Evolutionary conservation across 2,329 filamentous ascomycete species (phyloP).

Genomic region (Pseudopithomyces maydicus): DNA sequence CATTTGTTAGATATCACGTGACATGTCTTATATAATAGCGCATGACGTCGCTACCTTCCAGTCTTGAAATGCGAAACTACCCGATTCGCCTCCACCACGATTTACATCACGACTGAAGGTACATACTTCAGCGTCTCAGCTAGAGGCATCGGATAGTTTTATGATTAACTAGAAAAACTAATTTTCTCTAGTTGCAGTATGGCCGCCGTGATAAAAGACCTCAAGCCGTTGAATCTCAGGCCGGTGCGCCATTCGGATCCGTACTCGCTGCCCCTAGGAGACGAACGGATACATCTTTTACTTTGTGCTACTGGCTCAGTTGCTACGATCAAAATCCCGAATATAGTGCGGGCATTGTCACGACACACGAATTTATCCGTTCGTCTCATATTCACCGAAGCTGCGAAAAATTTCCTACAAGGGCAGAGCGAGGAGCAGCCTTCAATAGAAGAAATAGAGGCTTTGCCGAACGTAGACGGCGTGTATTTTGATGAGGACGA

Average conservation of each 20-base stretch:
- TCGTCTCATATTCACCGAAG: constrained; percentile 79
- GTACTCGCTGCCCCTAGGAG: constrained; percentile 31
- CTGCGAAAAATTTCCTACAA: constrained; percentile 74
- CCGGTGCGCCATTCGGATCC: constrained; percentile 27
- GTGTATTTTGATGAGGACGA: constrained; percentile 86
- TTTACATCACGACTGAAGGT: background rate
- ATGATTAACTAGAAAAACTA: background rate
- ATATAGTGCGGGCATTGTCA: constrained; percentile 60
- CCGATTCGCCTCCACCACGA: constrained; percentile 1
- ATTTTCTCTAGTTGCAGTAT: constrained; percentile 17
- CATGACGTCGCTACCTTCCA: background rate
- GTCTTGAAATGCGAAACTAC: background rate
- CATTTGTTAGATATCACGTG: background rate
- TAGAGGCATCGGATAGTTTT: background rate
- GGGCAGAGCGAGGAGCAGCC: constrained; percentile 82
- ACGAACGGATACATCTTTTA: constrained; percentile 60
- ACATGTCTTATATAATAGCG: background rate
- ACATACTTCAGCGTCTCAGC: background rate
- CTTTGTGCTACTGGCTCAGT: constrained; percentile 74
- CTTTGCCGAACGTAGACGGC: constrained; percentile 74
- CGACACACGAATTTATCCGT: constrained; percentile 68
- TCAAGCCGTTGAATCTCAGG: constrained; percentile 34
- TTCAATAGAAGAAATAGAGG: constrained; percentile 61
- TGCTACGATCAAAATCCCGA: constrained; percentile 79
- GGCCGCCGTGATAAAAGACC: constrained; percentile 27